Evolutionary conservation across 106 monocot species (phyloP).

Genomic region (Dendrobium nobile): DNA sequence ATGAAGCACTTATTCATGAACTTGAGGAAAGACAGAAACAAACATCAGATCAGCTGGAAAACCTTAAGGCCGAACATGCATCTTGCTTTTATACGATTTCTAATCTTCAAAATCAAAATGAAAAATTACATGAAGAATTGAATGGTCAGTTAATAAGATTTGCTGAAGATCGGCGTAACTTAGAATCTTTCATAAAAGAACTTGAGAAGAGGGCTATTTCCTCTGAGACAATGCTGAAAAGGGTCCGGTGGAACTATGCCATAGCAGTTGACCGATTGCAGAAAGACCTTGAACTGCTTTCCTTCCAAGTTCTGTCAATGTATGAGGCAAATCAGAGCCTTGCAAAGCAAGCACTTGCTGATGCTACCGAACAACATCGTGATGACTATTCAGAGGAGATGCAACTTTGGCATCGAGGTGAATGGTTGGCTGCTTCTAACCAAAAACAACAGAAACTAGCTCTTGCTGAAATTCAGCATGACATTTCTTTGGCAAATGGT

Average conservation of each 20-base stretch:
- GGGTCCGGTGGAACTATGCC: conserved; percentile 73
- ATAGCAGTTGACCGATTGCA: conserved; percentile 70
- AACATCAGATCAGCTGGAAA: conserved; percentile 55
- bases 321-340: conserved; percentile 88
- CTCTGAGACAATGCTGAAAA: conserved; percentile 72
- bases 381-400: conserved; percentile 18
- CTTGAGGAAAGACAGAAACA: conserved; percentile 69
- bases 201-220: conserved; percentile 68
- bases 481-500: conserved; percentile 1
- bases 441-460: conserved; percentile 12
- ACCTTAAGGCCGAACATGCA: conserved; percentile 56
- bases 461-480: conserved; percentile 15
- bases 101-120: conserved; percentile 61
- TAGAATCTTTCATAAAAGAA: conserved; percentile 61
- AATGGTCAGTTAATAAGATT: conserved; percentile 52
- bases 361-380: conserved; percentile 35
- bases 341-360: conserved; percentile 70
- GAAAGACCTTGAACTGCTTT: conserved; percentile 91
- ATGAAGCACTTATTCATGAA: conserved; percentile 78
- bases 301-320: conserved; percentile 90
- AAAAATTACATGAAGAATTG: conserved; percentile 68
- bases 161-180: conserved; percentile 46
- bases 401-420: conserved; percentile 5
- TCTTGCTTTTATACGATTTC: conserved; percentile 70
- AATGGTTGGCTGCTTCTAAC: background rate